Conservation (phyloP, 345 rosid genomes). For the Jatropha curcas region DNA sequence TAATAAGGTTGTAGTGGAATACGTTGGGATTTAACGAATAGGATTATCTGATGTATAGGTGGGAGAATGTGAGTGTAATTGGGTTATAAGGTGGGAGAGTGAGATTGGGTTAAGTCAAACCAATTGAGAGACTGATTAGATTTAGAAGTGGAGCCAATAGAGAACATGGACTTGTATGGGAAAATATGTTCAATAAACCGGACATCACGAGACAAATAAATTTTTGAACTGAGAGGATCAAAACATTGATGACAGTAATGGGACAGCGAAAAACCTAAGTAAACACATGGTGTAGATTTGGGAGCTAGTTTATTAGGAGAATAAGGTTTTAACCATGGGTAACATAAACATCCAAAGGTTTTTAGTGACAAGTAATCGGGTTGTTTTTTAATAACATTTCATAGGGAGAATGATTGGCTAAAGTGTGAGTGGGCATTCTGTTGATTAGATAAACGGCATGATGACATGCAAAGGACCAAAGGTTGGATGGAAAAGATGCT, state of each 20-base stretch:
- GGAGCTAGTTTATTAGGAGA: not conserved
- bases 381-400: too few species aligned
- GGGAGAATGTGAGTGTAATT: too few species aligned
- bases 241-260: not conserved
- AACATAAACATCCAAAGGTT: not conserved
- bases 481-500: not conserved
- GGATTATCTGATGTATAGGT: too few species aligned
- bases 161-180: not conserved
- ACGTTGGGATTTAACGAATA: too few species aligned
- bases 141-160: too few species aligned
- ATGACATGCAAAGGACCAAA: conserved; percentile 1
- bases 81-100: too few species aligned
- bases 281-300: not conserved
- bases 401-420: not conserved
- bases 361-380: too few species aligned
- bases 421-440: not conserved
- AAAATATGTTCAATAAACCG: not conserved
- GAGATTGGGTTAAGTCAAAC: not conserved
- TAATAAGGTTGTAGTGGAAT: too few species aligned
- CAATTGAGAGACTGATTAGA: not conserved
- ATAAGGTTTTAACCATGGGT: not conserved
- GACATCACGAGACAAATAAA: not conserved
- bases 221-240: not conserved
- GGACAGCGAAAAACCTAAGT: not conserved
- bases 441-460: not conserved